A percentile compares a stretch with the other conserved stretches of the same genome.
Conservation (phyloP, 108 stramenopile genomes). For the Skeletonema grethae region DNA sequence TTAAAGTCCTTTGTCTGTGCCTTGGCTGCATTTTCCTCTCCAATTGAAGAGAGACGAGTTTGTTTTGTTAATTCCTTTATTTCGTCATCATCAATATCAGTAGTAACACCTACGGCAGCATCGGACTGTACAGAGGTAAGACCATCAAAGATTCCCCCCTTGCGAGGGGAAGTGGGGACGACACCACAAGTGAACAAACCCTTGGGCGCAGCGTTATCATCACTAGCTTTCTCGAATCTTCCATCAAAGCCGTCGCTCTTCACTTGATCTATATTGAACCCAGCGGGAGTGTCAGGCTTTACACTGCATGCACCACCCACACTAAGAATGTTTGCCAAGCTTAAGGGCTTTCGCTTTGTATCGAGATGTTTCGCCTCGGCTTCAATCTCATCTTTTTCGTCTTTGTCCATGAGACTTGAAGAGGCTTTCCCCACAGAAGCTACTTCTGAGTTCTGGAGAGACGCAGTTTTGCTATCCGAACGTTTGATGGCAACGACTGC, state of each 20-base stretch:
- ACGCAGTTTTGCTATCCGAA: background rate
- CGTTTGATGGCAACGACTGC: background rate
- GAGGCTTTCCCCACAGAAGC: background rate
- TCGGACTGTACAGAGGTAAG: background rate
- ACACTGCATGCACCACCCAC: no score
- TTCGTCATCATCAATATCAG: background rate
- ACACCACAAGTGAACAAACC: background rate
- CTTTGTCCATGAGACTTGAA: no score
- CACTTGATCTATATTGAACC: no score
- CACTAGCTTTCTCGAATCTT: no score
- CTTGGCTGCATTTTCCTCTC: background rate
- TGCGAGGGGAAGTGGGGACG: background rate
- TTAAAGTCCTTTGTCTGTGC: background rate
- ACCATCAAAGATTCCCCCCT: background rate
- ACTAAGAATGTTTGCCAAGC: no score
- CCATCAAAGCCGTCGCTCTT: no score
- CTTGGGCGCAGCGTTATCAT: no score
- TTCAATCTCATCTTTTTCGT: no score
- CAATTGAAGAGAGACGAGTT: background rate
- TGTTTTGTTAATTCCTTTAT: no score
- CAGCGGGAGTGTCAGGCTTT: no score
- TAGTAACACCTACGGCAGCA: background rate
- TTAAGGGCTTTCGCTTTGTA: no score
- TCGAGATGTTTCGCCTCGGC: no score
- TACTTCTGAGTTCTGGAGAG: background rate